Percentiles rank a stretch among this genome's conserved stretches.
Conservation (phyloP, 257 asterid genomes). For the Capsicum rhomboideum region DNA sequence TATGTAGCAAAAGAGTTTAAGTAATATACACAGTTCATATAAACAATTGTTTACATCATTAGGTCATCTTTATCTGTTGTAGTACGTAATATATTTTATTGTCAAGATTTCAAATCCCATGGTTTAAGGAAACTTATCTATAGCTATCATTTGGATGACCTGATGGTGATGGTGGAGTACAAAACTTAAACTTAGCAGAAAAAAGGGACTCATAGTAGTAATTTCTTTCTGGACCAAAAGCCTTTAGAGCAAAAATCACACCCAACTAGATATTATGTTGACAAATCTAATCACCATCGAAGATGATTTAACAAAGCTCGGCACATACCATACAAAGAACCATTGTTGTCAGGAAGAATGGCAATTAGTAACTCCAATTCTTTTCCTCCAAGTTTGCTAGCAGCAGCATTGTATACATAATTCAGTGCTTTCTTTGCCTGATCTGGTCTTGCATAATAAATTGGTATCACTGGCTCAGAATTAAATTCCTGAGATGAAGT, state of each 20-base stretch:
- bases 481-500: constrained; percentile 53
- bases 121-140: too few species aligned
- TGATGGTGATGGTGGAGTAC: too few species aligned
- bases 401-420: constrained; percentile 75
- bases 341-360: constrained; percentile 91
- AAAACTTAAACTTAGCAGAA: too few species aligned
- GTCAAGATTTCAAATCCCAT: neutral
- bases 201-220: neutral
- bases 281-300: neutral
- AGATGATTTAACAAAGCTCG: neutral
- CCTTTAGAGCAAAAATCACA: neutral
- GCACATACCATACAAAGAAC: constrained; percentile 73
- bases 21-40: neutral
- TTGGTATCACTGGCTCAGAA: constrained; percentile 80
- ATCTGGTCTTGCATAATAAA: constrained; percentile 77
- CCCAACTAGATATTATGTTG: neutral
- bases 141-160: neutral
- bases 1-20: neutral
- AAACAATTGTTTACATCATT: neutral
- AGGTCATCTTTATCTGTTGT: neutral
- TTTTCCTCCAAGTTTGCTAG: constrained; percentile 76
- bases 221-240: neutral
- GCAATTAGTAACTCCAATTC: constrained; percentile 86
- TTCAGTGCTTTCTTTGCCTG: constrained; percentile 92
- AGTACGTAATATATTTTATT: neutral